A percentile compares a stretch with the other conserved stretches of the same genome.
These are phyloP conservation scores for Mikania micrantha DNA, from an alignment of 129 eudicot genomes.

Conservation along the genomic window DNA sequence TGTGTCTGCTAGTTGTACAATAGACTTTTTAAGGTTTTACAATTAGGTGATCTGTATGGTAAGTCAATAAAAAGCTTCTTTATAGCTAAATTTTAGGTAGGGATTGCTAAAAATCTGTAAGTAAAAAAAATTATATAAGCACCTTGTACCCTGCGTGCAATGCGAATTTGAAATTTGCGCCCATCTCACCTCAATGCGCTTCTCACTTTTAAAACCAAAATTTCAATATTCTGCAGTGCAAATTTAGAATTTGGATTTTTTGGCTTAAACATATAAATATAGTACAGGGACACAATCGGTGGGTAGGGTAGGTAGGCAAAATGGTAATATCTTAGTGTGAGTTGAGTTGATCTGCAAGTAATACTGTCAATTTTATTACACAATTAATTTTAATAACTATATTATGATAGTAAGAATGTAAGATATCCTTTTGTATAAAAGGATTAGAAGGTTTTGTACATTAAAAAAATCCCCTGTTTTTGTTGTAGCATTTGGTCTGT, in stretches of 20 bases:
- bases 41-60: too few relatives aligned
- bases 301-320: not conserved
- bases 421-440: not conserved
- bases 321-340: not conserved
- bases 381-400: not conserved
- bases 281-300: not conserved
- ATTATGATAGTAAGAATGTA: not conserved
- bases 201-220: too few relatives aligned
- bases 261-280: conserved; percentile 2
- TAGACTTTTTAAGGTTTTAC: too few relatives aligned
- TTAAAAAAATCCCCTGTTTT: not conserved
- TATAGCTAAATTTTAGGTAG: too few relatives aligned
- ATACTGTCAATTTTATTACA: not conserved
- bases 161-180: too few relatives aligned
- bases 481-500: not conserved
- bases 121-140: too few relatives aligned
- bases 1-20: too few relatives aligned
- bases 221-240: not conserved
- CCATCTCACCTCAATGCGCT: too few relatives aligned
- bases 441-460: not conserved
- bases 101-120: too few relatives aligned
- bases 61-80: too few relatives aligned
- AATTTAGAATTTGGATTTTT: not conserved
- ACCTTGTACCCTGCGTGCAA: too few relatives aligned
- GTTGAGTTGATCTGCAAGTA: not conserved